A percentile compares a stretch with the other conserved stretches of the same genome.
phyloP scores from a whole-genome alignment of 345 rosid genomes.

The Populus simonii region DNA sequence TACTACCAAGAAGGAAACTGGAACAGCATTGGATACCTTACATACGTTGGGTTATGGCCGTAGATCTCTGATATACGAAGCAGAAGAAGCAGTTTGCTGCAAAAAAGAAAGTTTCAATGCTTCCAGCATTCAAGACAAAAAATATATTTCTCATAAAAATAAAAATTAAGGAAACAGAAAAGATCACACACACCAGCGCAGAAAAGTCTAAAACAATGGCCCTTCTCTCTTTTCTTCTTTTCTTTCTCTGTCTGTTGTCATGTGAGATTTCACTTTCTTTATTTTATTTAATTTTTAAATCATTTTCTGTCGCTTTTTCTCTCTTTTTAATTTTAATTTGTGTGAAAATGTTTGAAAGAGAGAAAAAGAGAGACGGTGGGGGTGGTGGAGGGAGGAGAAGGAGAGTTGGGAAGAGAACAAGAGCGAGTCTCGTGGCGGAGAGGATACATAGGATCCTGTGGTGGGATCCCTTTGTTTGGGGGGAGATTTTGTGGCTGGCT shows the following conservation, averaged over 20 bases:
- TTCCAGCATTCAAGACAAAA: not conserved
- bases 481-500: not conserved
- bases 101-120: not conserved
- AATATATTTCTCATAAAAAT: too few species aligned
- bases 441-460: too few species aligned
- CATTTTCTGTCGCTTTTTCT: too few species aligned
- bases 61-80: not conserved
- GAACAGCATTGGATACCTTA: slow-evolving; percentile 11
- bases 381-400: not conserved
- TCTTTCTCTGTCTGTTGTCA: too few species aligned
- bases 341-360: not conserved
- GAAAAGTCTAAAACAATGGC: too few species aligned
- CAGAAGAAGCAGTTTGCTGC: not conserved
- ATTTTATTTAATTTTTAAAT: too few species aligned
- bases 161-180: too few species aligned
- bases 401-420: not conserved
- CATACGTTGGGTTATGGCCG: not conserved
- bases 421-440: slow-evolving; percentile 3
- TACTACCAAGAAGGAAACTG: too few species aligned
- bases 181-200: too few species aligned
- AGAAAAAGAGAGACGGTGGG: not conserved
- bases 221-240: too few species aligned
- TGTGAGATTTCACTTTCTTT: too few species aligned
- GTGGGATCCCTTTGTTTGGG: not conserved
- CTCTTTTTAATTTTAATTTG: not conserved